phyloP scores from a whole-genome alignment of 2,329 filamentous ascomycete species.

The Talaromyces albobiverticillius region DNA sequence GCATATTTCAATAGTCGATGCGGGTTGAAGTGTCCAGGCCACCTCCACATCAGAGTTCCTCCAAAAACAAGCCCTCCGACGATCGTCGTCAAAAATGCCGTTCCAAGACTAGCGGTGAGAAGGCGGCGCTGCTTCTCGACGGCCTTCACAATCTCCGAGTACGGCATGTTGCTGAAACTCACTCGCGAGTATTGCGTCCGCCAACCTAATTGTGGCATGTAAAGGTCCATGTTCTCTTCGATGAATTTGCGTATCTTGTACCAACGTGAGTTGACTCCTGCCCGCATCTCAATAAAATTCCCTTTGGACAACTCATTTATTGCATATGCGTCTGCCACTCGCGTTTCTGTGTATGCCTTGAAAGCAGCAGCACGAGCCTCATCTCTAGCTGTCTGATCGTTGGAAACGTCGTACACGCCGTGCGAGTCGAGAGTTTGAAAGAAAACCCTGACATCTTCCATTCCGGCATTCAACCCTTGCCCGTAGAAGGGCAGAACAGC shows the following conservation, averaged over 20 bases:
- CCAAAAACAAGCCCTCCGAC: constrained; percentile 28
- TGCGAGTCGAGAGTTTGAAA: constrained; percentile 78
- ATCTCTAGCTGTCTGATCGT: constrained; percentile 45
- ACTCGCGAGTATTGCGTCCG: constrained; percentile 89
- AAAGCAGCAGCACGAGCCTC: constrained; percentile 52
- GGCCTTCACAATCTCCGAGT: constrained; percentile 73
- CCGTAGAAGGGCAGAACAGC: constrained; percentile 99
- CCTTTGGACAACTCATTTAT: constrained; percentile 90
- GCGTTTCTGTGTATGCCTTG: constrained; percentile 68
- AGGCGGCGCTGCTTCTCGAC: constrained; percentile 67
- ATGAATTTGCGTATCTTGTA: constrained; percentile 81
- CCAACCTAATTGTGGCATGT: constrained; percentile 77
- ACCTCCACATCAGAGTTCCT: constrained; percentile 31
- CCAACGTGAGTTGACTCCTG: constrained; percentile 71
- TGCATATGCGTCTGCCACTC: constrained; percentile 75
- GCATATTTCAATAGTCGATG: constrained; percentile 3
- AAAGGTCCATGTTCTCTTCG: constrained; percentile 77
- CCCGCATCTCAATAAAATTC: constrained; percentile 93
- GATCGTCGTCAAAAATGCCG: constrained; percentile 27
- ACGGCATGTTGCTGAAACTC: constrained; percentile 89
- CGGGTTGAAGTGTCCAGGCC: constrained; percentile 23
- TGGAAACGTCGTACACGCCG: constrained; percentile 37
- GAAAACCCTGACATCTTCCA: constrained; percentile 88
- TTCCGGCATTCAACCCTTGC: constrained; percentile 94
- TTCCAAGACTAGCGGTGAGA: constrained; percentile 43